Conservation (phyloP, 768 basidiomycete genomes). For the Trametes cubensis region DNA sequence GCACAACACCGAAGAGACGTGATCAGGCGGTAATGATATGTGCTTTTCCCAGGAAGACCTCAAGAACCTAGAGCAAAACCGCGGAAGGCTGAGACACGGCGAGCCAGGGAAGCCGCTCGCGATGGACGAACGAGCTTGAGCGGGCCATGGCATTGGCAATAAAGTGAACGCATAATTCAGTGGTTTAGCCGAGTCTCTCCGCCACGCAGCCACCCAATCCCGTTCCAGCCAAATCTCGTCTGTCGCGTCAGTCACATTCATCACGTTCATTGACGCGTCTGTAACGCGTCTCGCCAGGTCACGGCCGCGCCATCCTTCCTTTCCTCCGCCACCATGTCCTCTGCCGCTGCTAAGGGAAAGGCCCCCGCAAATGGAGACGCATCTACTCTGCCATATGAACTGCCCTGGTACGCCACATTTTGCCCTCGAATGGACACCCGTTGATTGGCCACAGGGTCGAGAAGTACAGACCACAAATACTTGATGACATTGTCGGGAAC, state of each 20-base stretch:
- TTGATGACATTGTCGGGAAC: conserved; percentile 95
- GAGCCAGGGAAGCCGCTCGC: no score
- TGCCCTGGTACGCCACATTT: conserved; percentile 66
- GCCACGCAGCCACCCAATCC: no score
- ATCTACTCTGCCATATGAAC: conserved; percentile 63
- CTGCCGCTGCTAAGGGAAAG: conserved; percentile 53
- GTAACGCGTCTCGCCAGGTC: conserved; percentile 29
- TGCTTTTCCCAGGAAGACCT: no score
- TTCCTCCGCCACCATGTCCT: conserved; percentile 42
- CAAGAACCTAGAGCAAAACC: no score
- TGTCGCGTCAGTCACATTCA: conserved; percentile 1
- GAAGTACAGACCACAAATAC: conserved; percentile 82
- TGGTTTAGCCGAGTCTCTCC: no score
- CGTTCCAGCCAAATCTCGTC: no score
- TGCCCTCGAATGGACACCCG: background rate
- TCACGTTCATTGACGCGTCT: conserved; percentile 21
- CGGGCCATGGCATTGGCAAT: no score
- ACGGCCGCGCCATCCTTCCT: conserved; percentile 17
- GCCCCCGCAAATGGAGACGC: conserved; percentile 44
- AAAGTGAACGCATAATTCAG: no score
- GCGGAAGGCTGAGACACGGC: no score
- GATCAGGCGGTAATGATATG: no score
- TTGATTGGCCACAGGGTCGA: conserved; percentile 72
- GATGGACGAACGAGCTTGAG: no score
- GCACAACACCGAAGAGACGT: no score